phyloP scores from a whole-genome alignment of 345 rosid species.

The Eucalyptus tenuipes region DNA sequence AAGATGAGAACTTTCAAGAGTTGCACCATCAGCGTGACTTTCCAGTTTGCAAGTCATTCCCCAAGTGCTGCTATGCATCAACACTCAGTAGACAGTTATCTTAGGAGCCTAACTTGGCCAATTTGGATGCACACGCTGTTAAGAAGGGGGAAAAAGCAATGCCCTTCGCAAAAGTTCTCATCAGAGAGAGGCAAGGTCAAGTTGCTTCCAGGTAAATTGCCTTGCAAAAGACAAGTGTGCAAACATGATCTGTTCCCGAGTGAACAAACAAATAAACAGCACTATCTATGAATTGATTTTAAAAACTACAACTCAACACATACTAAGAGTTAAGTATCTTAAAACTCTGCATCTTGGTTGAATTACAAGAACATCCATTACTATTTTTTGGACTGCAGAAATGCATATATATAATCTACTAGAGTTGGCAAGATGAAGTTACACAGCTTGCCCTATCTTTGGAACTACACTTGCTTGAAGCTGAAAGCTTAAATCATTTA shows the following conservation, averaged over 20 bases:
- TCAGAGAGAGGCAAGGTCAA: neutral
- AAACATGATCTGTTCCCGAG: neutral
- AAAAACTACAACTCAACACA: neutral
- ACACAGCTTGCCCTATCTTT: neutral
- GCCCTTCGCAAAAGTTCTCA: neutral
- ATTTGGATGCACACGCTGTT: neutral
- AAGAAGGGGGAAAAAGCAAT: neutral
- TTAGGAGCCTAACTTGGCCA: neutral
- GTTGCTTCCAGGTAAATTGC: neutral
- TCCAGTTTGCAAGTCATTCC: neutral
- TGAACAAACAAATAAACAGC: neutral
- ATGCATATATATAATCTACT: neutral
- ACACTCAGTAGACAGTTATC: neutral
- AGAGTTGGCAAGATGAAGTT: neutral
- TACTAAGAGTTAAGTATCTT: neutral
- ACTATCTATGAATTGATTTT: neutral
- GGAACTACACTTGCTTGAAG: neutral
- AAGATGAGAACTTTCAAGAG: neutral
- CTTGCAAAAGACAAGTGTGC: neutral
- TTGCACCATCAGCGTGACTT: neutral
- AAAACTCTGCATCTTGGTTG: neutral
- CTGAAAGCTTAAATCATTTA: neutral
- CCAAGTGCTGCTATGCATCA: neutral
- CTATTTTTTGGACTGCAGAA: neutral
- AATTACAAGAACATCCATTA: neutral